These are phyloP conservation scores for Erythrobasidium hasegawianum DNA, from an alignment of 1,284 basidiomycete species.

Conservation along the genomic window DNA sequence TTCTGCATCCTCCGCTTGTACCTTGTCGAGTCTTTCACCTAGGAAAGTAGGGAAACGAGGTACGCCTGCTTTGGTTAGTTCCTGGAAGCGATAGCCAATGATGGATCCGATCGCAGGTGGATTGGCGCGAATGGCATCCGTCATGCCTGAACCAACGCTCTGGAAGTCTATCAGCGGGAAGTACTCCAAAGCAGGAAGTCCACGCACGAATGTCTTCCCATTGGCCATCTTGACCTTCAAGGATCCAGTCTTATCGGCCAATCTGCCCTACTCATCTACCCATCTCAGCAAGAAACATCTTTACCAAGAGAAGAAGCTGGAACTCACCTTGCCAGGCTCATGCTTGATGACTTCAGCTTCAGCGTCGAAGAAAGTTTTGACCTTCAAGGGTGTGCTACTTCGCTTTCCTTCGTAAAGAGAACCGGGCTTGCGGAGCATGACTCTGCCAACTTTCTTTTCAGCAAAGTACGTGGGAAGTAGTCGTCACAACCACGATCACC, in stretches of 20 bases:
- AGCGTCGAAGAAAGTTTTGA: slow-evolving; percentile 67
- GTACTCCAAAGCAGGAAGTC: background rate
- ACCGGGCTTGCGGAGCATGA: slow-evolving; percentile 61
- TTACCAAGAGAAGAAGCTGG: no score
- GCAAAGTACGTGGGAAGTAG: no score
- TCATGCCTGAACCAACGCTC: slow-evolving; percentile 44
- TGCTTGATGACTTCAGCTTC: slow-evolving; percentile 63
- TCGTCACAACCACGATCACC: no score
- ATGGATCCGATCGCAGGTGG: slow-evolving; percentile 56
- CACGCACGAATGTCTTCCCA: slow-evolving; percentile 51
- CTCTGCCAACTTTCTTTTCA: no score
- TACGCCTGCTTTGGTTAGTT: slow-evolving; percentile 57
- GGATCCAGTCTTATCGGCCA: slow-evolving; percentile 57
- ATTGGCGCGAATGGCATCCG: slow-evolving; percentile 40
- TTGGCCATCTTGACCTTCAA: slow-evolving; percentile 62
- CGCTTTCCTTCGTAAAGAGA: slow-evolving; percentile 58
- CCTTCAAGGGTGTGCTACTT: slow-evolving; percentile 59
- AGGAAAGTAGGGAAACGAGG: slow-evolving; percentile 59
- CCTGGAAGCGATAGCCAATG: slow-evolving; percentile 63
- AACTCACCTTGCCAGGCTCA: slow-evolving; percentile 53
- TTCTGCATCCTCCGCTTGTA: slow-evolving; percentile 58
- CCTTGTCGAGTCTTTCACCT: slow-evolving; percentile 50
- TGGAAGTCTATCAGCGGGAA: background rate
- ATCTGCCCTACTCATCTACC: slow-evolving; percentile 51
- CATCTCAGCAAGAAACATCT: no score